Conservation (phyloP, 2,329 filamentous ascomycete species). For the Phialocephala subalpina region DNA sequence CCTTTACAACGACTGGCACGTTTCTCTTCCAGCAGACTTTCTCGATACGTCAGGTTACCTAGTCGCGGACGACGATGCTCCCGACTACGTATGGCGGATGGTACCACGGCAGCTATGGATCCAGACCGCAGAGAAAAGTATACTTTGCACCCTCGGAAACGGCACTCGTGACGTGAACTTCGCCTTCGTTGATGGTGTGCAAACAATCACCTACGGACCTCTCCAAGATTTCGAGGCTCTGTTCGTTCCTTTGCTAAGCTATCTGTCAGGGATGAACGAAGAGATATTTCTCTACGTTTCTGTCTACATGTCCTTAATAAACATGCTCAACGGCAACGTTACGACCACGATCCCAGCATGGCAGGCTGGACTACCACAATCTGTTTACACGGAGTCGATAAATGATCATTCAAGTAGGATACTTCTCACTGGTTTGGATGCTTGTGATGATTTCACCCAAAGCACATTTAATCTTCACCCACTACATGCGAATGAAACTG, state of each 20-base stretch:
- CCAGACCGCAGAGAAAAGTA: slow-evolving; percentile 6
- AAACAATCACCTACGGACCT: slow-evolving; percentile 10
- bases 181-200: slow-evolving; percentile 8
- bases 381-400: not conserved
- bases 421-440: not conserved
- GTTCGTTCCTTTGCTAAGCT: slow-evolving; percentile 8
- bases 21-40: slow-evolving; percentile 2
- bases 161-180: slow-evolving; percentile 16
- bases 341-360: not conserved
- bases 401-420: slow-evolving; percentile 10
- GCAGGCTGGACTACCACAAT: not conserved
- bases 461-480: not conserved
- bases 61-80: not conserved
- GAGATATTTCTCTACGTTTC: slow-evolving; percentile 3
- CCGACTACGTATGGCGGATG: too few species aligned
- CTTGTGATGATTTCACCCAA: slow-evolving; percentile 8
- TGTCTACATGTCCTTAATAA: slow-evolving; percentile 12
- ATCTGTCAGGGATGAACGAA: not conserved
- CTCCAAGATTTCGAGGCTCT: slow-evolving; percentile 9
- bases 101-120: slow-evolving; percentile 13
- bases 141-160: slow-evolving; percentile 19
- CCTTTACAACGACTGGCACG: not conserved
- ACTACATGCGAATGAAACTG: not conserved
- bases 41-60: not conserved
- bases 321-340: slow-evolving; percentile 9